These are phyloP conservation scores for Clarkia xantiana DNA, from an alignment of 345 rosid species.

Conservation along the genomic window DNA sequence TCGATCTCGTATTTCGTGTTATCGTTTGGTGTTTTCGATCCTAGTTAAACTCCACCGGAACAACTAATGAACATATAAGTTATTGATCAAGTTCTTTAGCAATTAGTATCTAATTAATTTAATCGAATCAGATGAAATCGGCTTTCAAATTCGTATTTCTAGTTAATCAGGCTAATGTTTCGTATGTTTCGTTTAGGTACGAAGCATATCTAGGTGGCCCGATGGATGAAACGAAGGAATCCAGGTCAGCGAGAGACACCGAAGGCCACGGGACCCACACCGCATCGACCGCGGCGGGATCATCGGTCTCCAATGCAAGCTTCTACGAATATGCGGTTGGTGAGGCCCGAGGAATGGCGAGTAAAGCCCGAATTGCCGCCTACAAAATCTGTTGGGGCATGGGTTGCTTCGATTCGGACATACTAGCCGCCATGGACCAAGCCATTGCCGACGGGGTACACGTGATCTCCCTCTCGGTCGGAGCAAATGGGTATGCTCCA, in stretches of 20 bases:
- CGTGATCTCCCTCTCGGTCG: conserved; percentile 76
- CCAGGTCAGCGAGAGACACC: conserved; percentile 62
- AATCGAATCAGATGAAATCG: too few relatives aligned
- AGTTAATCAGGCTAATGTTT: background rate
- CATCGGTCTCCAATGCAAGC: conserved; percentile 49
- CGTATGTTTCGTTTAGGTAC: conserved; percentile 1
- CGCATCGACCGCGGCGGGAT: conserved; percentile 78
- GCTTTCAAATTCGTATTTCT: too few relatives aligned
- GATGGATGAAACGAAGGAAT: conserved; percentile 31
- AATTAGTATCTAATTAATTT: too few relatives aligned
- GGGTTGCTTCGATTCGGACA: conserved; percentile 83
- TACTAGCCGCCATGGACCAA: conserved; percentile 88
- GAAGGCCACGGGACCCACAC: conserved; percentile 90
- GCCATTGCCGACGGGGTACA: conserved; percentile 72
- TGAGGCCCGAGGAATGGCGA: conserved; percentile 83
- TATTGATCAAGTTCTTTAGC: too few relatives aligned
- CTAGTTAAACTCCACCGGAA: too few relatives aligned
- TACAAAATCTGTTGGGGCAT: conserved; percentile 75
- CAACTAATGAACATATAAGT: too few relatives aligned
- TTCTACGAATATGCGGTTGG: conserved; percentile 48
- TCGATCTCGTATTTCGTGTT: too few relatives aligned
- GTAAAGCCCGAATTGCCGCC: conserved; percentile 64
- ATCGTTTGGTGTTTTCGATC: too few relatives aligned
- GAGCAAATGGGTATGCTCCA: conserved; percentile 61
- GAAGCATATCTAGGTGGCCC: conserved; percentile 21